Evolutionary conservation across 305 asterid species (phyloP), one percentile per base, ranked within the genome.

Genomic region (Vinca major): DNA sequence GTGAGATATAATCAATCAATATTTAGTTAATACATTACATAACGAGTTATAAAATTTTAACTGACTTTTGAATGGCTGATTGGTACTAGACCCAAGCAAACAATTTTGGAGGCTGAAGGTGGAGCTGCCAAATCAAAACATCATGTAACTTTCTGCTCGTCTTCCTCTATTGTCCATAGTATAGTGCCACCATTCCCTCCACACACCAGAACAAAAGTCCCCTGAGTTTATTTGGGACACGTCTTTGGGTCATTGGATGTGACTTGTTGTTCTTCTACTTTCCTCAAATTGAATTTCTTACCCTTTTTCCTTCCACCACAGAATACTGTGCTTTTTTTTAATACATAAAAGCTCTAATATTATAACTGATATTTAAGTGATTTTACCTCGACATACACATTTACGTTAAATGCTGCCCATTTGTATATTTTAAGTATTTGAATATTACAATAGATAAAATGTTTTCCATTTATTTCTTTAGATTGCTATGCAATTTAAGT

Each of bases 71-170:
- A 60, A 4, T 71, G 62, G 40, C 51, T 45, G 66, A 13, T 58
- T 75, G 66, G 41, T 71, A 36, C 62, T 72, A 92, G 98, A 72
- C 95, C 96, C 51, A 90, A 85, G 83, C 93, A 92, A 81, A 90
- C 94, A 66, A 83, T 90, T 77, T 71, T 92, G 78, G 98, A 92
- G 78, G 95, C 97, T 66, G 98, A 89, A 85, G 98, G 97, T 21
- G 97, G 83, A 78, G 89, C 89, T 71, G 83, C 93, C 64, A 92
- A 83, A 79, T 82, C 95, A 41, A 90, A 86, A 80, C 82, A 81
- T 70, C 76, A 83, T 82, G 96, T 88, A 80, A 77, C 39, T 52
- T 66, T 71, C 54, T 39, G 45, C 58, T 72, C 51, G 41, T 60
- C 69, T 62, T 64, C 1, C 13, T 62, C 70, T 40, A 13, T 40